Conservation (phyloP, 2,329 filamentous ascomycete species). For the Fusarium sacchari region DNA sequence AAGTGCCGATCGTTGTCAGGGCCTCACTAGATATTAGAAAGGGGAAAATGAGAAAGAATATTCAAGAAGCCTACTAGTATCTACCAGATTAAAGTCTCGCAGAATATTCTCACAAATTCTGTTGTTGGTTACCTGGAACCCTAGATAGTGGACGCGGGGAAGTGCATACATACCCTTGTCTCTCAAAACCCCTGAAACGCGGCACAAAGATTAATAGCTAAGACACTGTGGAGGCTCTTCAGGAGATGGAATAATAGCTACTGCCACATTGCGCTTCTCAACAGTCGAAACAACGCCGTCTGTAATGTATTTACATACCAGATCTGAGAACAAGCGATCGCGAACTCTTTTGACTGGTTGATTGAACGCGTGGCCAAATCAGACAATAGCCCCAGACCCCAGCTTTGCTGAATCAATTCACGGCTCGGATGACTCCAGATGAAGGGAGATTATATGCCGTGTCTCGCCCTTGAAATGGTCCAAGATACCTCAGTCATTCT, state of each 20-base stretch:
- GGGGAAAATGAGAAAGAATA: not conserved
- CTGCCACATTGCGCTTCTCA: not conserved
- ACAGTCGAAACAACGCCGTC: not conserved
- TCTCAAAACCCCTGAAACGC: not conserved
- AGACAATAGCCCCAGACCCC: not conserved
- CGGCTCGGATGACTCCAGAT: not conserved
- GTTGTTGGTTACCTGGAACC: not conserved
- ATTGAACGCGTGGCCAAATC: not conserved
- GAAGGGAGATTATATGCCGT: not conserved
- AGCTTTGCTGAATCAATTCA: not conserved
- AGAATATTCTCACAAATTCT: not conserved
- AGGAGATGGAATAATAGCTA: not conserved
- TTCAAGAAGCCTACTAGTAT: not conserved
- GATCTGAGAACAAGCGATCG: not conserved
- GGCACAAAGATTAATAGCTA: not conserved
- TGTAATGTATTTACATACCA: not conserved
- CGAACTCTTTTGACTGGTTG: not conserved
- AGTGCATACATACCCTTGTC: not conserved
- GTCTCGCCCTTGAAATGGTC: not conserved
- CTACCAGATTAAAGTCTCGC: not conserved
- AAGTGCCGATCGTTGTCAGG: not conserved
- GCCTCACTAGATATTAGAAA: not conserved
- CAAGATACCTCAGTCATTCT: not conserved
- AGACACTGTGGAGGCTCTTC: not conserved
- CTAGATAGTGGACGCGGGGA: not conserved